Evolutionary conservation across 192 early-diverging fungal species (phyloP), one percentile per base, ranked within the genome.

Genomic region (Rhizophagus sp.): DNA sequence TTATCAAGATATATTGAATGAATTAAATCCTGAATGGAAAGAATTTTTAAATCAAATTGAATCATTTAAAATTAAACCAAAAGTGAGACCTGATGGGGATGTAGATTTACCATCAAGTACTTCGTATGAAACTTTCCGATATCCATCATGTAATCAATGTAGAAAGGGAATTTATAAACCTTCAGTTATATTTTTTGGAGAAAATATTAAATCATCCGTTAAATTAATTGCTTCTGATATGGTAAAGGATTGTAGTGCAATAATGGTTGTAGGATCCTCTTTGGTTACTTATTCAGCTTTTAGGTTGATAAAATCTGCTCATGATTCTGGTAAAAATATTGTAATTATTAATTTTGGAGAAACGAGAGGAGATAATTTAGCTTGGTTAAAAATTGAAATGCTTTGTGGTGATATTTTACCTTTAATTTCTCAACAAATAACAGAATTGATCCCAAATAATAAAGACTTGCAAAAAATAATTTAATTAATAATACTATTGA

Each of bases 101-200:
- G 89, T 93, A 0, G 94, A 95, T 25, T 76, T 92, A 76, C 88
- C 90, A 22, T 62, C 82, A 0, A 71, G 73, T n/a, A 82, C 87
- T 39, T 81, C 88, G 7, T 96, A 94, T 80, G 82, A 86, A 44
- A 77, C 86, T 27, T 98, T 96, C 66, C 62, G 84, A 12, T 95
- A 95, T 61, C 95, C 96, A 15, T 75, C 81, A 8, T 98, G 97
- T 79, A 67, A 71, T 17, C 72, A 78, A 17, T 98, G 97, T 79
- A 80, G 81, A 30, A 82, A 79, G 0, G 91, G 91, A 25, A 79
- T 93, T 27, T 89, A 89, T 73, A 94, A 94, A 81, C 94, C 94
- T 27, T 91, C 87, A 2, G 93, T 97, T 22, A 89, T 97, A 12
- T 97, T 97, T 75, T 97, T 97, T 88, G 95, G 96, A 13, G 97